Conservation (phyloP, 2,329 filamentous ascomycete species). For the Berkeleyomyces rouxiae region DNA sequence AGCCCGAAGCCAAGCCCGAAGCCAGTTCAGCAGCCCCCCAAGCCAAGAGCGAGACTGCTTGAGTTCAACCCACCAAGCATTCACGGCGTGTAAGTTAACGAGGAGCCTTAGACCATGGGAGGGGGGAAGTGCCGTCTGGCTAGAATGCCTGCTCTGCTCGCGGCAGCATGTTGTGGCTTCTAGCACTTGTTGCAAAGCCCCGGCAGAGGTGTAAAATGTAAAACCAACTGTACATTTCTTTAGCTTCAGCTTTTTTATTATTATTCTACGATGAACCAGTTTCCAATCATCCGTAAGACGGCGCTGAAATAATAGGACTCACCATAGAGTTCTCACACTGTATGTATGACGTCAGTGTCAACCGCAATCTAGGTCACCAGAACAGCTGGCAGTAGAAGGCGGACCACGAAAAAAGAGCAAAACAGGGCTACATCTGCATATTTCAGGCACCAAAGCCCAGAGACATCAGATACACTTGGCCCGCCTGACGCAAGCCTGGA, state of each 20-base stretch:
- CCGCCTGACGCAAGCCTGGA: too few species aligned
- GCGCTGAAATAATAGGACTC: neutral
- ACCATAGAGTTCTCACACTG: neutral
- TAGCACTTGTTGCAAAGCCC: neutral
- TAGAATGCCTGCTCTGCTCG: neutral
- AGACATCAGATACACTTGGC: too few species aligned
- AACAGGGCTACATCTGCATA: neutral
- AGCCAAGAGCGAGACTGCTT: neutral
- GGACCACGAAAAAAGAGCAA: neutral
- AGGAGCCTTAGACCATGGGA: neutral
- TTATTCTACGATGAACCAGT: neutral
- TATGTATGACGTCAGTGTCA: neutral
- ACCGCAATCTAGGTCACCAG: neutral
- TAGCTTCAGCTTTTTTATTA: neutral
- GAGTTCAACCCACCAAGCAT: neutral
- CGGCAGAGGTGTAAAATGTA: conserved; percentile 4
- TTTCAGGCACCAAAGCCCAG: neutral
- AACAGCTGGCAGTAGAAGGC: neutral
- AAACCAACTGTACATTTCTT: conserved; percentile 10
- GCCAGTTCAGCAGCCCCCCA: conserved; percentile 8
- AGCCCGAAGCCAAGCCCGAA: conserved; percentile 17
- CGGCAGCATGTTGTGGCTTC: neutral
- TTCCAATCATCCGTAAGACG: neutral
- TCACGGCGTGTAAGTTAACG: neutral
- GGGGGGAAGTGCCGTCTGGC: neutral